Conservation (phyloP, 164 flowering plant species). For the Santalum album region DNA sequence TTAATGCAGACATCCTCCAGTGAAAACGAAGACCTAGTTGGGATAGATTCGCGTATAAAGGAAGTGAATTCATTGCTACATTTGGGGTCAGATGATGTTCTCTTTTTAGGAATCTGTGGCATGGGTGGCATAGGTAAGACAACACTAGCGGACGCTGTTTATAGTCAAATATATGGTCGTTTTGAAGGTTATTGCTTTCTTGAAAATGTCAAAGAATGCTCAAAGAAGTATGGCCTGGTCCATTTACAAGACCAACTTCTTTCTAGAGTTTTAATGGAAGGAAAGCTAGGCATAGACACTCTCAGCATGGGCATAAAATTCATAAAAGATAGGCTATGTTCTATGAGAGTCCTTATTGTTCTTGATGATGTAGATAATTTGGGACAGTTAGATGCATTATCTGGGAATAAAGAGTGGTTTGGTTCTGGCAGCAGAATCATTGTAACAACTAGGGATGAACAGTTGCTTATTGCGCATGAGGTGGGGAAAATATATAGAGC, state of each 20-base stretch:
- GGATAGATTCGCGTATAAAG: slow-evolving; percentile 25
- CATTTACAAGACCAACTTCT: slow-evolving; percentile 20
- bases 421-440: slow-evolving; percentile 29
- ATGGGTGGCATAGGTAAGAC: no score
- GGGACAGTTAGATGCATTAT: slow-evolving; percentile 21
- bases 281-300: neutral
- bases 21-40: slow-evolving; percentile 24
- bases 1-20: slow-evolving; percentile 32
- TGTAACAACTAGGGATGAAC: slow-evolving; percentile 31
- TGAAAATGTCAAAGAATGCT: slow-evolving; percentile 25
- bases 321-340: slow-evolving; percentile 7
- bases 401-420: slow-evolving; percentile 16
- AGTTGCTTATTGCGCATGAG: neutral
- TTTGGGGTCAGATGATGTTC: neutral
- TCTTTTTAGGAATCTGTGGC: no score
- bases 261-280: slow-evolving; percentile 10
- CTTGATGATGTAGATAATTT: slow-evolving; percentile 35
- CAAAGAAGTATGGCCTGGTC: slow-evolving; percentile 8
- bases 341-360: slow-evolving; percentile 25
- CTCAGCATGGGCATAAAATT: neutral
- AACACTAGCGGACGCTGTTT: slow-evolving; percentile 30
- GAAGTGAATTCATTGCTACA: slow-evolving; percentile 15
- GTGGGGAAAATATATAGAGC: slow-evolving; percentile 20
- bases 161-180: slow-evolving; percentile 22
- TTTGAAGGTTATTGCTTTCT: slow-evolving; percentile 30